A percentile compares a stretch with the other conserved stretches of the same genome.
phyloP scores from a whole-genome alignment of 1,284 basidiomycete species.

The Kwoniella shivajii region DNA sequence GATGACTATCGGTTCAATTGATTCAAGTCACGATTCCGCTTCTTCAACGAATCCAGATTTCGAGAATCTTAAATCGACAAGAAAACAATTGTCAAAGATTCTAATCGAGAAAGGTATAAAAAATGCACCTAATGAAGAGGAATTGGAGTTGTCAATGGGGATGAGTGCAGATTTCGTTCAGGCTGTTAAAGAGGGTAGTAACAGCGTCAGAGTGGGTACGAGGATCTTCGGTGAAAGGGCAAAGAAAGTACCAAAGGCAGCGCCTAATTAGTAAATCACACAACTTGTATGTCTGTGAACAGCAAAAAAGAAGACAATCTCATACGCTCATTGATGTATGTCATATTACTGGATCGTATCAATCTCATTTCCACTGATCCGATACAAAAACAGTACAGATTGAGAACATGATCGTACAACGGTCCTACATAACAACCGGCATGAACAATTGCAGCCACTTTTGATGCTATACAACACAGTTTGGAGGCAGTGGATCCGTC shows the following conservation, averaged over 20 bases:
- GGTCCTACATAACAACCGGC: too few relatives aligned
- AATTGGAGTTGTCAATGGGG: constrained; percentile 88
- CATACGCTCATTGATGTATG: too few relatives aligned
- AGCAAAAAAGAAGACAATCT: too few relatives aligned
- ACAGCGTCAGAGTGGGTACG: constrained; percentile 88
- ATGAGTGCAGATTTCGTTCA: constrained; percentile 96
- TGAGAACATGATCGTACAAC: too few relatives aligned
- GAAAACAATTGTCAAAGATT: constrained; percentile 61
- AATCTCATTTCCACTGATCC: too few relatives aligned
- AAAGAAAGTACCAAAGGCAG: constrained; percentile 55
- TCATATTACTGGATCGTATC: too few relatives aligned
- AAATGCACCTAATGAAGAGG: constrained; percentile 46
- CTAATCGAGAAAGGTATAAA: constrained; percentile 54
- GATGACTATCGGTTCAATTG: constrained; percentile 93
- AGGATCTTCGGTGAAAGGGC: constrained; percentile 80
- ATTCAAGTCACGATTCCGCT: constrained; percentile 62
- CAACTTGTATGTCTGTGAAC: too few relatives aligned
- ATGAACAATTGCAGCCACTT: too few relatives aligned
- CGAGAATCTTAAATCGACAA: constrained; percentile 65
- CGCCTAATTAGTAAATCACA: neutral
- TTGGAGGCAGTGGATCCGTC: too few relatives aligned
- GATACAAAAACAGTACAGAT: too few relatives aligned
- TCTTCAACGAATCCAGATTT: constrained; percentile 82
- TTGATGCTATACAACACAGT: too few relatives aligned
- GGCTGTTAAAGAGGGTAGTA: constrained; percentile 79